Percentiles rank a stretch among this genome's conserved stretches.
phyloP scores from a whole-genome alignment of 2,329 filamentous ascomycete species.

The Cercospora zeina region DNA sequence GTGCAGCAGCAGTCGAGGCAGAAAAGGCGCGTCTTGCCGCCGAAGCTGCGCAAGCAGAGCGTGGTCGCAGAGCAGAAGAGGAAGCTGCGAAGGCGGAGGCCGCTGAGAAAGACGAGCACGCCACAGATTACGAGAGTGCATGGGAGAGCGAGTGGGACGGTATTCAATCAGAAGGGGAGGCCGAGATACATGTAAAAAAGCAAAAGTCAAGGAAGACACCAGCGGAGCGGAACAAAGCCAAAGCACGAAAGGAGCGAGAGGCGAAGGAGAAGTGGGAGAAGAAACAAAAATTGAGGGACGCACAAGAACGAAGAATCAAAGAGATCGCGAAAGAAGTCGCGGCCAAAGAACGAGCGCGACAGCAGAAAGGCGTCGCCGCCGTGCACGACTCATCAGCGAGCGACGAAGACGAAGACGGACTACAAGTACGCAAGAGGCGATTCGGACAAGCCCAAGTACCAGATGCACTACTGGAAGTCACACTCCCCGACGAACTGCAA shows the following conservation, averaged over 20 bases:
- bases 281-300: slow-evolving; percentile 69
- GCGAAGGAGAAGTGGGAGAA: slow-evolving; percentile 72
- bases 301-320: slow-evolving; percentile 70
- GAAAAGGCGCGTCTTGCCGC: slow-evolving; percentile 72
- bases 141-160: slow-evolving; percentile 84
- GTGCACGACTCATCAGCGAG: slow-evolving; percentile 18
- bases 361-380: slow-evolving; percentile 11
- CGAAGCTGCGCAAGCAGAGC: slow-evolving; percentile 66
- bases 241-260: slow-evolving; percentile 86
- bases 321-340: slow-evolving; percentile 65
- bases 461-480: slow-evolving; percentile 59
- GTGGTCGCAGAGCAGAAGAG: slow-evolving; percentile 68
- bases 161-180: slow-evolving; percentile 56
- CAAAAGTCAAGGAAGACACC: slow-evolving; percentile 81
- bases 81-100: slow-evolving; percentile 74
- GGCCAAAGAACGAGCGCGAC: slow-evolving; percentile 55
- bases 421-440: slow-evolving; percentile 64
- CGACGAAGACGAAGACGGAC: slow-evolving; percentile 42
- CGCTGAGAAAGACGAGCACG: slow-evolving; percentile 70
- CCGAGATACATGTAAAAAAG: slow-evolving; percentile 66
- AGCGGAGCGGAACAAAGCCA: slow-evolving; percentile 81
- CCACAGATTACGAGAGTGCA: slow-evolving; percentile 64
- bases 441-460: slow-evolving; percentile 74
- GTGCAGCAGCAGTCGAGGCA: slow-evolving; percentile 73
- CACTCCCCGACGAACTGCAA: slow-evolving; percentile 53